Evolutionary conservation across 2,329 filamentous ascomycete species (phyloP), one percentile per base, ranked within the genome.

Genomic region (Scedosporium minutisporum): DNA sequence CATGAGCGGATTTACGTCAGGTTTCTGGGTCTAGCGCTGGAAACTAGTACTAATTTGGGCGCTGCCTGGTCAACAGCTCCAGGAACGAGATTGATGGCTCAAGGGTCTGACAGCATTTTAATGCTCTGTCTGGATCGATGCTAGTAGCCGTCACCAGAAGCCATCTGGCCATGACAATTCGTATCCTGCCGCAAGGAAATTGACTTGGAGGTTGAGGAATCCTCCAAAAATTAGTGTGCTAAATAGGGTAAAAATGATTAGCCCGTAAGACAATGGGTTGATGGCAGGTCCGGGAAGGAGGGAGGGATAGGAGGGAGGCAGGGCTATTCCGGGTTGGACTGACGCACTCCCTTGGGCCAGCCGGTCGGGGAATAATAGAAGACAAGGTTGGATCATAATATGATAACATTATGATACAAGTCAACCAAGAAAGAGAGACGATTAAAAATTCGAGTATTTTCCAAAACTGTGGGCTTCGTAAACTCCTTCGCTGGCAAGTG

Each of bases 41-140:
- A 12, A 27, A 27, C 51, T 55, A 55, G 51, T 23, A 55, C 51
- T 25, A 55, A 55, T 55, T 55, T 55, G 51, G 51, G 18, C 51
- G 51, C 51, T 55, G 51, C 51, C 51, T 55, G 51, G 51, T n/a
- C 51, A 55, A 55, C 51, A 55, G 51, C 21, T 48, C 44, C 44
- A 25, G 51, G 51, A 23, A 55, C 51, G 23, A 55, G 51, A 55
- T 55, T 55, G 51, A 55, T 55, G 51, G 51, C 51, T 23, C 21
- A 18, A 55, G 51, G 51, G 23, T 55, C 51, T 55, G 51, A 25
- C 51, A 23, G 23, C 18, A 14, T 55, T 55, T 38, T 38, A 38
- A 38, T 38, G 2, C 33, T 38, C 33, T 12, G 33, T 38, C 33
- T 10, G 4, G 12, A n/a, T 18, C 51, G 6, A 27, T 55, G 51